These are phyloP conservation scores for Euphorbia corollata DNA, from an alignment of 441 rosid species.

Conservation along the genomic window DNA sequence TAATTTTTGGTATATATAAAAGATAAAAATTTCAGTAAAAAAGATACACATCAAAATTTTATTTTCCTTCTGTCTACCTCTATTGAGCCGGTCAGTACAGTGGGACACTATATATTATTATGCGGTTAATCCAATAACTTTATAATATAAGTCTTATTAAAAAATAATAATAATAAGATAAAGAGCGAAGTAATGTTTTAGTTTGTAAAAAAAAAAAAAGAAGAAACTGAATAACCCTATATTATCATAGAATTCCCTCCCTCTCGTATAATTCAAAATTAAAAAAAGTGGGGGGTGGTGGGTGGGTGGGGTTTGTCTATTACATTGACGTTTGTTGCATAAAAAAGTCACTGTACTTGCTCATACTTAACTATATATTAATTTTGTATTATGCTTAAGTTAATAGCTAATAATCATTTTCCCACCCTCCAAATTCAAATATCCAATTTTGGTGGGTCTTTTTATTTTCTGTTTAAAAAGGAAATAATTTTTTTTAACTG, in stretches of 20 bases:
- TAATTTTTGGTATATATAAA: too few relatives aligned
- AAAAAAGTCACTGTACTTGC: background rate
- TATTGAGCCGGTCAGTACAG: background rate
- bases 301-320: constrained; percentile 1
- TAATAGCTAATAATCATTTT: background rate
- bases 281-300: background rate
- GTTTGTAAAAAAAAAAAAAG: background rate
- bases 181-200: background rate
- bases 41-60: background rate
- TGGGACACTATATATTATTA: too few relatives aligned
- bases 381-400: background rate
- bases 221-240: background rate
- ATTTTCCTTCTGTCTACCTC: background rate
- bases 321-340: background rate
- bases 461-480: background rate
- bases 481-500: too few relatives aligned
- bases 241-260: background rate
- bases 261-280: background rate
- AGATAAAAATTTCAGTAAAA: background rate
- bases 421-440: background rate
- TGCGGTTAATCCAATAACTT: too few relatives aligned
- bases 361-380: background rate
- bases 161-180: too few relatives aligned
- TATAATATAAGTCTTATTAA: background rate
- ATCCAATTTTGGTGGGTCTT: background rate